A percentile compares a stretch with the other conserved stretches of the same genome.
phyloP scores from a whole-genome alignment of 2,329 filamentous ascomycete genomes.

The Alternaria arborescens region DNA sequence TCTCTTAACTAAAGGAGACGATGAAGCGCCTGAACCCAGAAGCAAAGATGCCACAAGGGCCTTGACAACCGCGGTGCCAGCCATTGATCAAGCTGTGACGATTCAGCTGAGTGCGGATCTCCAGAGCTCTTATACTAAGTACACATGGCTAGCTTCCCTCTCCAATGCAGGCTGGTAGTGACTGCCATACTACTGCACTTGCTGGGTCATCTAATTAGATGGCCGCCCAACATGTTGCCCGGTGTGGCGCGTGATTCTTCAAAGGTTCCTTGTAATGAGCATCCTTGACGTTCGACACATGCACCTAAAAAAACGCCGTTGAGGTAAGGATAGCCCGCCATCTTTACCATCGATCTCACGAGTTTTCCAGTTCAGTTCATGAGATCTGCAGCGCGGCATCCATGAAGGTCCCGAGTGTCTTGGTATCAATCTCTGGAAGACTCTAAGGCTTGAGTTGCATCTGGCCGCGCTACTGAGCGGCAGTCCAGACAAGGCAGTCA shows the following conservation, averaged over 20 bases:
- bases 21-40: constrained; percentile 28
- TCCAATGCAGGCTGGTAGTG: not conserved
- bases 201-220: constrained; percentile 16
- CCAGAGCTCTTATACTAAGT: constrained; percentile 7
- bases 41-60: constrained; percentile 34
- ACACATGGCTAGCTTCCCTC: not conserved
- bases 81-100: constrained; percentile 26
- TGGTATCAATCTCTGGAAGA: not conserved
- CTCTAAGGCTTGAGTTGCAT: not conserved
- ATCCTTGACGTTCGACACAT: not conserved
- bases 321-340: constrained; percentile 3
- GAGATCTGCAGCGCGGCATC: not conserved
- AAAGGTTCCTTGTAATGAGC: not conserved
- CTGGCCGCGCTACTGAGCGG: constrained; percentile 1
- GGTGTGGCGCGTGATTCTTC: not conserved
- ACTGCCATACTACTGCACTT: constrained; percentile 6
- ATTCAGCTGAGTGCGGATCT: not conserved
- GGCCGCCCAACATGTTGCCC: not conserved
- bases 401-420: not conserved
- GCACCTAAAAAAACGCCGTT: not conserved
- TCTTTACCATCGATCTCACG: not conserved
- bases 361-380: not conserved
- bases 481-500: not conserved
- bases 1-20: constrained; percentile 31
- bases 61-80: constrained; percentile 27